Conservation (phyloP, 495 filamentous ascomycete species). For the Talaromyces thailandensis region DNA sequence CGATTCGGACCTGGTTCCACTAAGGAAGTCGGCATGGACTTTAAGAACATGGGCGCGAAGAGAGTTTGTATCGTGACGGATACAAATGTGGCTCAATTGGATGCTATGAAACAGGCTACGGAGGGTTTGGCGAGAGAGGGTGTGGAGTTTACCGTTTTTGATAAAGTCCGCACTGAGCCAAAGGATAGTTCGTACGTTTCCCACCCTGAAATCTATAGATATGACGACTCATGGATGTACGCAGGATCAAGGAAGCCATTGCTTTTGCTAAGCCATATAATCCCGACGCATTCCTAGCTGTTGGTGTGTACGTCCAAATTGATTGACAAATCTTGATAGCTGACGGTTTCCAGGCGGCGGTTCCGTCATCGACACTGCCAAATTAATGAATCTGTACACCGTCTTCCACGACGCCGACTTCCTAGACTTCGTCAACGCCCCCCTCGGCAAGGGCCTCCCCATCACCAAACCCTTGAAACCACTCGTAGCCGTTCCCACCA, state of each 20-base stretch:
- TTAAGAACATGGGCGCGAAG: slow-evolving; percentile 80
- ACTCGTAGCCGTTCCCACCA: slow-evolving; percentile 88
- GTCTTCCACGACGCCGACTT: slow-evolving; percentile 83
- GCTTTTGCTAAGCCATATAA: slow-evolving; percentile 67
- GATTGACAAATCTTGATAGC: neutral
- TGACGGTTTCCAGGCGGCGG: slow-evolving; percentile 39
- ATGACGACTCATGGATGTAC: neutral
- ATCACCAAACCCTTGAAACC: slow-evolving; percentile 72
- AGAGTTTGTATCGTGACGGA: slow-evolving; percentile 90
- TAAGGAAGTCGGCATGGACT: slow-evolving; percentile 97
- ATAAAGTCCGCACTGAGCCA: slow-evolving; percentile 72
- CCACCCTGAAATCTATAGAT: neutral
- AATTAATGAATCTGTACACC: slow-evolving; percentile 95
- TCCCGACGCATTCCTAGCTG: slow-evolving; percentile 85
- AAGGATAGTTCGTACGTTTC: slow-evolving; percentile 76
- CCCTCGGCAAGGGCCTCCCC: slow-evolving; percentile 78
- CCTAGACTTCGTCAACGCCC: slow-evolving; percentile 95
- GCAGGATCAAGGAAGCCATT: slow-evolving; percentile 78
- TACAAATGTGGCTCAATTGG: slow-evolving; percentile 61
- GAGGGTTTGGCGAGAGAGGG: slow-evolving; percentile 69
- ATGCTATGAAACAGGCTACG: slow-evolving; percentile 76
- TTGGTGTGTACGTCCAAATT: slow-evolving; percentile 44
- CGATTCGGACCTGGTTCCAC: slow-evolving; percentile 92
- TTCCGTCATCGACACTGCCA: slow-evolving; percentile 92
- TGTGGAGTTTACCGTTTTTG: slow-evolving; percentile 71